phyloP scores from a whole-genome alignment of 805 yeast species.

The Citeromyces nyonsensis region DNA sequence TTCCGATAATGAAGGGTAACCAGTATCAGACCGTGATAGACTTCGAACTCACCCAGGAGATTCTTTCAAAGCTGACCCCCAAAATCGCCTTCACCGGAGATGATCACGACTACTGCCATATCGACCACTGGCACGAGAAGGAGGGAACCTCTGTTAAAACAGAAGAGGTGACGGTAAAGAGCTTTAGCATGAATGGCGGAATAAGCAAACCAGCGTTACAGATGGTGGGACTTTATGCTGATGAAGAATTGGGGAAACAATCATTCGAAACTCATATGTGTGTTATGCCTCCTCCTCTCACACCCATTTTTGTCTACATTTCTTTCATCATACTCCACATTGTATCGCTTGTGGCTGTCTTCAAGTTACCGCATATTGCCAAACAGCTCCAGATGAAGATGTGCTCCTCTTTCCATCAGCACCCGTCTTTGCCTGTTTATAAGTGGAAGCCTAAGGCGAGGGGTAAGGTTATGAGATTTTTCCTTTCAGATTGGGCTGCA shows the following conservation, averaged over 20 bases:
- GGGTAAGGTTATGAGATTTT: no score
- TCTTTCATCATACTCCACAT: no score
- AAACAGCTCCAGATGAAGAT: no score
- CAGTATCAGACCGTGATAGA: slow-evolving; percentile 85
- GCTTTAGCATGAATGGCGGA: slow-evolving; percentile 88
- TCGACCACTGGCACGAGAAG: slow-evolving; percentile 28
- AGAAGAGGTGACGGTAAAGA: slow-evolving; percentile 69
- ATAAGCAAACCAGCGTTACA: slow-evolving; percentile 19
- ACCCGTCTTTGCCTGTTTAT: no score
- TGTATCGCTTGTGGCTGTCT: no score
- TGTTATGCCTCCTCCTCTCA: no score
- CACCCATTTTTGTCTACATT: no score
- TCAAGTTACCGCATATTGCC: no score
- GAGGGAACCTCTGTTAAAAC: slow-evolving; percentile 1
- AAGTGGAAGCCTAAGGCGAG: no score
- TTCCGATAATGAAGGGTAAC: slow-evolving; percentile 60
- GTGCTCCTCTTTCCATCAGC: no score
- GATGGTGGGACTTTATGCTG: slow-evolving; percentile 11
- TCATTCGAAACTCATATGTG: no score
- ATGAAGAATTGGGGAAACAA: slow-evolving; percentile 1
- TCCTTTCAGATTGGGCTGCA: no score
- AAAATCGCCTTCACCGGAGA: slow-evolving; percentile 76
- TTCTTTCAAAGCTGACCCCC: slow-evolving; percentile 49
- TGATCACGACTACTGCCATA: slow-evolving; percentile 90
- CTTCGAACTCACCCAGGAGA: slow-evolving; percentile 33